These are phyloP conservation scores for Saprolegnia parasitica DNA, from an alignment of 352 stramenopile genomes.

Conservation along the genomic window DNA sequence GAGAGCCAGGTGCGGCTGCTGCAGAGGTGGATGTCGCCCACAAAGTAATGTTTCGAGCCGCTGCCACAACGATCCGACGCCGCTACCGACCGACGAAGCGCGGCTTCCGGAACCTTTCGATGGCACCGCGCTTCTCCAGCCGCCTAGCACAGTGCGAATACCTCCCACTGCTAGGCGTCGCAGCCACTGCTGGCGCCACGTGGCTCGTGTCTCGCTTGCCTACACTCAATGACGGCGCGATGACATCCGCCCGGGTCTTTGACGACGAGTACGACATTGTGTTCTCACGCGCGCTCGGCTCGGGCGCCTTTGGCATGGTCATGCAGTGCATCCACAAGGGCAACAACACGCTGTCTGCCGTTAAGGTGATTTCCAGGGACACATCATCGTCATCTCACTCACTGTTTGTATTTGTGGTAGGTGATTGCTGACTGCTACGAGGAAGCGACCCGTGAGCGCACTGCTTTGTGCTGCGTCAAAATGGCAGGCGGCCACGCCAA, in stretches of 20 bases:
- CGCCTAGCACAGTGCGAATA: not conserved
- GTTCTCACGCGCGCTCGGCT: slow-evolving; percentile 37
- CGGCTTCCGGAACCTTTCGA: not conserved
- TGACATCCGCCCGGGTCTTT: slow-evolving; percentile 7
- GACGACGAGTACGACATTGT: slow-evolving; percentile 29
- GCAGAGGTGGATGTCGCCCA: slow-evolving; percentile 2
- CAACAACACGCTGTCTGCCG: slow-evolving; percentile 52
- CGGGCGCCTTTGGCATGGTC: slow-evolving; percentile 73
- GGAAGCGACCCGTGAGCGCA: slow-evolving; percentile 58
- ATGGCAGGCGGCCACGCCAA: slow-evolving; percentile 50
- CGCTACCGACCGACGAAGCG: not conserved
- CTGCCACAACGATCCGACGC: not conserved
- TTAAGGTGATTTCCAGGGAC: slow-evolving; percentile 39
- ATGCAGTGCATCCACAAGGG: slow-evolving; percentile 73
- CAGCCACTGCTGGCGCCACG: not conserved
- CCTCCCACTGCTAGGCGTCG: not conserved
- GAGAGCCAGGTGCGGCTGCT: not conserved
- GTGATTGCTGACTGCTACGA: slow-evolving; percentile 45
- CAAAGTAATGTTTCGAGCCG: not conserved
- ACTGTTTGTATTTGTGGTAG: slow-evolving; percentile 44
- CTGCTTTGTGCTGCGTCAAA: slow-evolving; percentile 50
- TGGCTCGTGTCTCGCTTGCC: not conserved
- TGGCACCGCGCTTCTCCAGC: not conserved
- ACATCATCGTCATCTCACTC: not conserved
- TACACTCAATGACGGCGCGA: slow-evolving; percentile 1